Evolutionary conservation across 2,329 filamentous ascomycete genomes (phyloP), one percentile per base, ranked within the genome.

Genomic region (Beauveria medogensis): DNA sequence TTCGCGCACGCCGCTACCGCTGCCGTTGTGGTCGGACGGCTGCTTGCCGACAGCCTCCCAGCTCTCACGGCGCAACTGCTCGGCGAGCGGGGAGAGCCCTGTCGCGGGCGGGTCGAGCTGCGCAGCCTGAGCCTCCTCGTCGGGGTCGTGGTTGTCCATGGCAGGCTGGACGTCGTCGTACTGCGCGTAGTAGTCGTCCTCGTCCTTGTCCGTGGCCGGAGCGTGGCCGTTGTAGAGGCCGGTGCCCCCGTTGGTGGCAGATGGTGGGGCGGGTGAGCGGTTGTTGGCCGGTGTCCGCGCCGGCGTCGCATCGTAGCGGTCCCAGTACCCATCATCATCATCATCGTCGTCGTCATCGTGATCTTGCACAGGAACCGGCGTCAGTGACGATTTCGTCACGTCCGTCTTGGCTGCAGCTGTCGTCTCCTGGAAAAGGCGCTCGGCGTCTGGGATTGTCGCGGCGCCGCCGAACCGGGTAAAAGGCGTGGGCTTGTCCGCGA

Each of bases 241-340:
- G 16, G 62, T 51, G 40, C 61, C 55, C 64, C 69, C 59, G 66
- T 67, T 67, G 54, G 67, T 50, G 73, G 43, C 22, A 16, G 70
- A 56, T 69, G 68, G 59, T 67, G 87, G 87, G 14, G 82, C 86
- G 3, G 87, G 86, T 5, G 86, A 88, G 26, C 77, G 79, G 68
- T 87, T 84, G 24, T 77, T 73, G 7, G 81, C 84, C 1, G 87
- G 86, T 10, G 86, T 89, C 50, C 80, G 78, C 2, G 81, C 80
- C 1, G 89, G 87, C 4, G 87, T 90, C 28, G 83, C 82, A 70
- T 91, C 89, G 71, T 93, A 92, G 63, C 85, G 82, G 37, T 84
- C 87, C 90, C 90, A 93, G 72, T 93, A 93, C 66, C 86, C 87
- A 65, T 90, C 88, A 63, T 91, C 87, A 37, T 89, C 87, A 24